Conservation (phyloP, 768 basidiomycete species). For the Lentinula aciculospora region DNA sequence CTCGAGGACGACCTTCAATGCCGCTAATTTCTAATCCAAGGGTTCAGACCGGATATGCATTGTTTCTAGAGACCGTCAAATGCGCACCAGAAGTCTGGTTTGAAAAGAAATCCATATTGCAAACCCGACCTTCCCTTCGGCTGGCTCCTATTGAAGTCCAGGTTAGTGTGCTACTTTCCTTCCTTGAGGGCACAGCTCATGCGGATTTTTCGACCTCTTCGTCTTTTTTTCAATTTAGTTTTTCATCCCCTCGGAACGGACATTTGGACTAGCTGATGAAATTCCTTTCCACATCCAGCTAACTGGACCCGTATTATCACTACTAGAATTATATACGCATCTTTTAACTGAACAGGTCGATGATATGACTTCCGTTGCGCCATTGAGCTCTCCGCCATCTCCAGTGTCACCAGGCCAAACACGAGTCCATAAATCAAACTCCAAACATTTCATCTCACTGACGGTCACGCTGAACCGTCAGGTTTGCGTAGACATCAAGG, state of each 20-base stretch:
- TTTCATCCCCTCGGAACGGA: conserved; percentile 53
- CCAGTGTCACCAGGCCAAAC: neutral
- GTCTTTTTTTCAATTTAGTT: conserved; percentile 29
- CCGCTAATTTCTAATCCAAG: neutral
- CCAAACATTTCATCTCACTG: neutral
- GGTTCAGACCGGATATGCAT: neutral
- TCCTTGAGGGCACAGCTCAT: neutral
- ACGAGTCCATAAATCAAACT: neutral
- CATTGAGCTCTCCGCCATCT: neutral
- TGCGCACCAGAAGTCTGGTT: conserved; percentile 8
- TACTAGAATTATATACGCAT: conserved; percentile 31
- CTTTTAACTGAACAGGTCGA: neutral
- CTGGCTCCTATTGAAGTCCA: conserved; percentile 7
- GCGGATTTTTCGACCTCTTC: neutral
- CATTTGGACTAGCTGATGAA: conserved; percentile 46
- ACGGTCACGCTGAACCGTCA: neutral
- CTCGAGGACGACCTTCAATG: conserved; percentile 7
- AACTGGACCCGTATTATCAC: conserved; percentile 36
- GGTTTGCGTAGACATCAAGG: neutral
- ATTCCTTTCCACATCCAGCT: conserved; percentile 67
- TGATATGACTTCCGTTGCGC: neutral
- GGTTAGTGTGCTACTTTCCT: neutral
- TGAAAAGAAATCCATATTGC: neutral
- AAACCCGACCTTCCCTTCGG: neutral
- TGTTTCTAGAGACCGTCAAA: conserved; percentile 7